phyloP scores from a whole-genome alignment of 352 stramenopile species.

The Phytopythium aichiense region DNA sequence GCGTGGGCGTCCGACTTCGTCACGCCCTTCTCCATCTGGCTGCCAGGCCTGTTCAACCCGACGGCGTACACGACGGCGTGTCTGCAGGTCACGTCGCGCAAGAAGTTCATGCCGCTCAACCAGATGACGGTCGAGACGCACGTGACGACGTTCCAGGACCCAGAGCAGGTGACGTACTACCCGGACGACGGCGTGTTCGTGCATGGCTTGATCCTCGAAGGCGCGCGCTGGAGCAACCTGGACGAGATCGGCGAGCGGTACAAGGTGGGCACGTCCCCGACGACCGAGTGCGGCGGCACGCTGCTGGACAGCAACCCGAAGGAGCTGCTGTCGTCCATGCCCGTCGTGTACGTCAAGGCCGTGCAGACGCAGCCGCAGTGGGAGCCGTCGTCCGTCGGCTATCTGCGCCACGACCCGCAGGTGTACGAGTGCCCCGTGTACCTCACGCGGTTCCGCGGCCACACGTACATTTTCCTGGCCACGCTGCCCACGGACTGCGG shows the following conservation, averaged over 20 bases:
- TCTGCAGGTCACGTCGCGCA: slow-evolving; percentile 93
- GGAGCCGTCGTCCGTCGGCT: slow-evolving; percentile 95
- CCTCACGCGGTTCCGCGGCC: slow-evolving; percentile 94
- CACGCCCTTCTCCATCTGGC: slow-evolving; percentile 93
- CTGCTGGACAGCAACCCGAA: slow-evolving; percentile 95
- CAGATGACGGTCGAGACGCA: slow-evolving; percentile 96
- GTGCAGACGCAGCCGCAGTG: slow-evolving; percentile 91
- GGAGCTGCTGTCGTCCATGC: slow-evolving; percentile 91
- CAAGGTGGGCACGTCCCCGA: slow-evolving; percentile 74
- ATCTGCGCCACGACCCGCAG: slow-evolving; percentile 89
- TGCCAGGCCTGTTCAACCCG: slow-evolving; percentile 95
- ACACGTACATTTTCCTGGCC: slow-evolving; percentile 96
- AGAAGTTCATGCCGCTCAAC: slow-evolving; percentile 91
- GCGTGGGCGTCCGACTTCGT: slow-evolving; percentile 90
- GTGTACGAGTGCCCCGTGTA: slow-evolving; percentile 97
- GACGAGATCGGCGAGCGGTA: slow-evolving; percentile 90
- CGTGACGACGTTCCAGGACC: slow-evolving; percentile 91
- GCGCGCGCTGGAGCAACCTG: slow-evolving; percentile 88
- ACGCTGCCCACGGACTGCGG: slow-evolving; percentile 92
- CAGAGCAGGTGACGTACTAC: slow-evolving; percentile 73
- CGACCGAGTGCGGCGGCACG: slow-evolving; percentile 83
- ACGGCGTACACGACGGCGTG: slow-evolving; percentile 95
- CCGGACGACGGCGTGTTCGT: slow-evolving; percentile 93
- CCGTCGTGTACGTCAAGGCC: slow-evolving; percentile 95
- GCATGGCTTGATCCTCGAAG: slow-evolving; percentile 96